Base-by-base conservation (phyloP, 495 filamentous ascomycete species). In the Penicillium salamii region DNA sequence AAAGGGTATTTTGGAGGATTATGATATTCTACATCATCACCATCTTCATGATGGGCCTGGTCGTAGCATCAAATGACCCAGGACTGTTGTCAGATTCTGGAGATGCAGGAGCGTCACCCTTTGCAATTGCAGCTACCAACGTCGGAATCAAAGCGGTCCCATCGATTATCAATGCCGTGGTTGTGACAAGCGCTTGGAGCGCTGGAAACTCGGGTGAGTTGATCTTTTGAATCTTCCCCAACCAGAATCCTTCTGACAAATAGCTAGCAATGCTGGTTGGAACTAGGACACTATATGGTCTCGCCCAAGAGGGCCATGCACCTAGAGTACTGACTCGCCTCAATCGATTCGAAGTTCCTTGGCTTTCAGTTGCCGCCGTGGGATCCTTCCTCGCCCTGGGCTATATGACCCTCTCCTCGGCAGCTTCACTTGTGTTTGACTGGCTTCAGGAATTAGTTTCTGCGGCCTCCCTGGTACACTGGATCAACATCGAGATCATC, bases 281-380 rank as follows among this genome's bases (percentile, higher is more conserved):
- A 3, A 66, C 68, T 0, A 61, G 74, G 14, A 56, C 68, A 13
- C 52, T 77, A 11, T 72, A 67, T 39, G 55, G 68, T 28, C 57
- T 73, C 28, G 62, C 68, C n/a, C 35, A 55, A 7, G 49, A 72
- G 11, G 59, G 65, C 3, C 66, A 70, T 43, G 69, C 69, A 2
- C 69, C 71, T 1, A 42, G 37, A 7, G 39, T 69, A 35, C 68
- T 81, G 49, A 58, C 78, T 11, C 59, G 69, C 5, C 80, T 76
- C 13, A 85, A 75, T 49, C 75, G 72, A n/a, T 78, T 76, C 60
- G 81, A 81, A 32, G 76, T 79, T 5, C 80, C 81, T 4, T 81
- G 39, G 74, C 79, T 1, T 41, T 70, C 19, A 49, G 76, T 21
- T 74, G 75, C 33, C 55, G 68, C 3, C 62, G 38, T 41, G 5